Base-by-base conservation (phyloP, 306 rosid genomes). In the Acmispon strigosus region DNA sequence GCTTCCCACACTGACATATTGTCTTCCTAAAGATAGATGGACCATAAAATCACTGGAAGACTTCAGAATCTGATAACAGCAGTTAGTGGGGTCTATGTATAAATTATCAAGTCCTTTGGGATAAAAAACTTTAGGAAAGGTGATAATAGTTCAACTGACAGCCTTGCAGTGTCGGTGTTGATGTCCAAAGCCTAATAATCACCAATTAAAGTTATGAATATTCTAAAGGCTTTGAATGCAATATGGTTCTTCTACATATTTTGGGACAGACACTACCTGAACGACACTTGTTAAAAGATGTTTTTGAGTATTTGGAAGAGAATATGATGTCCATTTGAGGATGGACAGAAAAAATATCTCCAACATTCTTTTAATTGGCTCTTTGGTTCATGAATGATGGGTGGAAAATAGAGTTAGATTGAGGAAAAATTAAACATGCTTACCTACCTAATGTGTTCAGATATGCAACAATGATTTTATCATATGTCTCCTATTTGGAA, bases 51-150 rank as follows among this genome's bases (percentile, higher is more conserved):
- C 81, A 58, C 56, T 55, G 50, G 73, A 66, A 51, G 59, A 24
- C 34, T 53, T 47, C 52, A 77, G 57, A 49, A 56, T 59, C 67
- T 62, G 66, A 43, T 14, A 57, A 66, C 62, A 43, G 74, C 70
- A 53, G 50, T 44, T 49, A 17, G 90, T 82, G 82, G 86, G 90
- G 81, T 74, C 80, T 57, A 20, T 62, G 49, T 65, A 54, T 53
- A 60, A 85, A 87, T 87, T 49, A 87, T 84, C 59, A 45, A 73
- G 70, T 79, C 79, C 79, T 84, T 79, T 75, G 45, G 4, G 80
- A 65, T 66, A 77, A 80, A 86, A 70, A 67, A 77, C 76, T 62
- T 79, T 43, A 60, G 44, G 54, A 70, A 81, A 87, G 62, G 57
- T 54, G 68, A 83, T 45, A 76, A 62, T 66, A 70, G 70, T 77